Conservation (phyloP, 2,329 filamentous ascomycete genomes). For the Lecanicillium sp. region DNA sequence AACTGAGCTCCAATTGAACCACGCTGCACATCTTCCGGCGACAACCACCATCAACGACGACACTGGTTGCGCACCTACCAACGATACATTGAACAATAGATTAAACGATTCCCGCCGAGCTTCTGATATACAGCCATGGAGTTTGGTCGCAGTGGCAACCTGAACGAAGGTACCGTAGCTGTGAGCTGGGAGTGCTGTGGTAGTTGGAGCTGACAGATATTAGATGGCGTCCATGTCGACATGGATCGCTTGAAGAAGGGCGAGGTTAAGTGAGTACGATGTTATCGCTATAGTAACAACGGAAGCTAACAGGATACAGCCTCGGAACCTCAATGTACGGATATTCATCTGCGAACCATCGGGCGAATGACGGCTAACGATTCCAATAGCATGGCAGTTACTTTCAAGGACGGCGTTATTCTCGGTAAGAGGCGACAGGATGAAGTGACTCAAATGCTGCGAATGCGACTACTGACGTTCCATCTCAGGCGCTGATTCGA, state of each 20-base stretch:
- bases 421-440: conserved; percentile 47
- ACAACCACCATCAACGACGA: not conserved
- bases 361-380: conserved; percentile 19
- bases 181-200: not conserved
- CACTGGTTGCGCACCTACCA: not conserved
- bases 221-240: conserved; percentile 98
- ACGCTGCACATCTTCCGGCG: not conserved
- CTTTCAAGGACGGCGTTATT: conserved; percentile 97
- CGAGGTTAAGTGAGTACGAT: conserved; percentile 80
- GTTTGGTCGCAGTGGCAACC: conserved; percentile 52
- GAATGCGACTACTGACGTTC: conserved; percentile 11
- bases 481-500: conserved; percentile 72
- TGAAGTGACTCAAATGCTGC: not conserved
- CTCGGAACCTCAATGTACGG: conserved; percentile 94
- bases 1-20: conserved; percentile 7
- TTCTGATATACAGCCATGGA: conserved; percentile 39
- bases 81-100: not conserved
- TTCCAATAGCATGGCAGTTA: conserved; percentile 80
- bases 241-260: conserved; percentile 99
- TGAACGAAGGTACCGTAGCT: conserved; percentile 51
- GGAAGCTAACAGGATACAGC: conserved; percentile 43
- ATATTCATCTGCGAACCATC: conserved; percentile 8
- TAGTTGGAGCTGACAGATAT: conserved; percentile 15
- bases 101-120: not conserved
- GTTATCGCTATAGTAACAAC: not conserved